Conservation (phyloP, 2,329 filamentous ascomycete genomes). For the Magnaporthiopsis incrustans region DNA sequence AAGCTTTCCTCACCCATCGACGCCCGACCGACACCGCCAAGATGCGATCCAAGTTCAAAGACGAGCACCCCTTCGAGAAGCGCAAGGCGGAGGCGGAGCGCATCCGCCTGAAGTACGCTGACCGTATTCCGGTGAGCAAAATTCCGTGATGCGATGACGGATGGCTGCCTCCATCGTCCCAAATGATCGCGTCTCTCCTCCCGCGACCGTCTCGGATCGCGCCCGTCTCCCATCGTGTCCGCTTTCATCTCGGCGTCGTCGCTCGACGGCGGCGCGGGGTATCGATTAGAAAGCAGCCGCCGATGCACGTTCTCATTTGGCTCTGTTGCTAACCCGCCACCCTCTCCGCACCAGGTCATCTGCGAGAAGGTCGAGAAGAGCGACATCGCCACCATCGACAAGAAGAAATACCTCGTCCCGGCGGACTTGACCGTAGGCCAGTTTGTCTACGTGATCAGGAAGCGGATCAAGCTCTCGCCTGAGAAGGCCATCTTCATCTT, state of each 20-base stretch:
- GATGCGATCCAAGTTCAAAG: slow-evolving; percentile 99
- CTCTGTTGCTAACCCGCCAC: slow-evolving; percentile 14
- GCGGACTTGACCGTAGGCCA: slow-evolving; percentile 97
- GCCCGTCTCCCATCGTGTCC: neutral
- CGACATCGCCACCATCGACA: slow-evolving; percentile 98
- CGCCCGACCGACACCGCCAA: slow-evolving; percentile 33
- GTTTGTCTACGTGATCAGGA: slow-evolving; percentile 98
- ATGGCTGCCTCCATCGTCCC: slow-evolving; percentile 7
- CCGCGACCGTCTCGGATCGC: slow-evolving; percentile 1
- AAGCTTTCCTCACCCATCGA: neutral
- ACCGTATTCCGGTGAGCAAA: slow-evolving; percentile 86
- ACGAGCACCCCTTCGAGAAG: slow-evolving; percentile 99
- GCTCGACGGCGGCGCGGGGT: too few species aligned
- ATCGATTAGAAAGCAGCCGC: neutral
- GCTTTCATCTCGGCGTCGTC: neutral
- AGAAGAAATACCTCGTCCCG: slow-evolving; percentile 99
- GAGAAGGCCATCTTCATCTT: slow-evolving; percentile 99
- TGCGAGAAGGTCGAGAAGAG: slow-evolving; percentile 99
- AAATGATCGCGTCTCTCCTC: neutral
- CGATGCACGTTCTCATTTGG: too few species aligned
- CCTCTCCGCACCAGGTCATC: slow-evolving; percentile 61
- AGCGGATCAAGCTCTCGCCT: slow-evolving; percentile 98
- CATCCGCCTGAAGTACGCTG: slow-evolving; percentile 97
- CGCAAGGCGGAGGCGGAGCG: slow-evolving; percentile 99
- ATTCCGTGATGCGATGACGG: neutral